phyloP scores from a whole-genome alignment of 2,329 filamentous ascomycete species.

The Xylariaceae sp. region DNA sequence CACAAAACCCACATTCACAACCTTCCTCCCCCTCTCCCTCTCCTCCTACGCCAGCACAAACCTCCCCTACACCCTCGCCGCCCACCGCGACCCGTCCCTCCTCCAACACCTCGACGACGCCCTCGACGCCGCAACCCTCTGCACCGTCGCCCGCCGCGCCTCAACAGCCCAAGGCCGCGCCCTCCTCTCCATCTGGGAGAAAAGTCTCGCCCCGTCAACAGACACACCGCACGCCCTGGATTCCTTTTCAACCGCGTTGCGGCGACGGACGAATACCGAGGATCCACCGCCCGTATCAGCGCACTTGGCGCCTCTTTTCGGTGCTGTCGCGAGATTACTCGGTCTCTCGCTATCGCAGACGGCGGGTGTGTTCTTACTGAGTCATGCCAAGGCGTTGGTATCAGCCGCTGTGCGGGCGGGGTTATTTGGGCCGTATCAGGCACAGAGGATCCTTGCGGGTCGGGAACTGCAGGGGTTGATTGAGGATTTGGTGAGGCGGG shows the following conservation, averaged over 20 bases:
- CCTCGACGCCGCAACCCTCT: constrained; percentile 70
- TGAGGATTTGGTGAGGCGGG: constrained; percentile 50
- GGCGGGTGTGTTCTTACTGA: constrained; percentile 70
- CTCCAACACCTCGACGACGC: constrained; percentile 63
- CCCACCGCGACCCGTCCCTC: constrained; percentile 48
- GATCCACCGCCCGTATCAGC: constrained; percentile 49
- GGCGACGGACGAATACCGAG: constrained; percentile 20
- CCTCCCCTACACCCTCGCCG: constrained; percentile 69
- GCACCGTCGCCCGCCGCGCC: constrained; percentile 71
- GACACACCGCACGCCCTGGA: constrained; percentile 22
- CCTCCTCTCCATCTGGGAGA: constrained; percentile 69
- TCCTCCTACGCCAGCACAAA: constrained; percentile 66
- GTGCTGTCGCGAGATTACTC: constrained; percentile 58
- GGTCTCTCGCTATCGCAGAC: constrained; percentile 57
- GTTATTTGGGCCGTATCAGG: constrained; percentile 75
- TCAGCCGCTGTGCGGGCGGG: constrained; percentile 73
- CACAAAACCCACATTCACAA: constrained; percentile 46
- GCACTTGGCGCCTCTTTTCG: constrained; percentile 68
- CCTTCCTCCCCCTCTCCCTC: constrained; percentile 66
- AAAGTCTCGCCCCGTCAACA: constrained; percentile 48
- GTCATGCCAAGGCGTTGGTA: constrained; percentile 69
- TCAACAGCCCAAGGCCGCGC: constrained; percentile 72
- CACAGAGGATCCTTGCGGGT: constrained; percentile 66
- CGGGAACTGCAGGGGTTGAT: constrained; percentile 54
- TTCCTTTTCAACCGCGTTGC: constrained; percentile 21